Percentiles rank a stretch among this genome's conserved stretches.
phyloP scores from a whole-genome alignment of 1,284 basidiomycete species.

The Puccinia sorghi region DNA sequence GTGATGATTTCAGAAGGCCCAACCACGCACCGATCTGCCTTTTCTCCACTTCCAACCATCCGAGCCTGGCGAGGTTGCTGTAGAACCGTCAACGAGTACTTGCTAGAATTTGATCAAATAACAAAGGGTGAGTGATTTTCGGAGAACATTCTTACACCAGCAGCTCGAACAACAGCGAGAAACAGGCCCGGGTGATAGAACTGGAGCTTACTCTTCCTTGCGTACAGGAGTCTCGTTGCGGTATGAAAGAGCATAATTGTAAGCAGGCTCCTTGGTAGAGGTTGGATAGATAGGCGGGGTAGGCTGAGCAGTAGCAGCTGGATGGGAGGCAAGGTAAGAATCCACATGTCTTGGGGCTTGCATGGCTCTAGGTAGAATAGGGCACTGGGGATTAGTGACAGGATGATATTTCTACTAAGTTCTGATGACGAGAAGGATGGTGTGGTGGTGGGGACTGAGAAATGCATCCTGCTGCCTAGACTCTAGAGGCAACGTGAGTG shows the following conservation, averaged over 20 bases:
- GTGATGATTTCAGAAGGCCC: not conserved
- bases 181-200: not conserved
- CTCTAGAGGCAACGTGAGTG: too few species aligned
- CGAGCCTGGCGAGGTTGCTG: slow-evolving; percentile 83
- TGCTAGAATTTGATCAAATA: slow-evolving; percentile 61
- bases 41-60: slow-evolving; percentile 89
- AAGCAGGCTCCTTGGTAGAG: slow-evolving; percentile 16
- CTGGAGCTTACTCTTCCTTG: not conserved
- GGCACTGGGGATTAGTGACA: not conserved
- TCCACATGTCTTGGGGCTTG: not conserved
- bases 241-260: slow-evolving; percentile 16
- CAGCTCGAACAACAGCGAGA: not conserved
- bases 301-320: not conserved
- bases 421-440: not conserved
- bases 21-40: slow-evolving; percentile 62
- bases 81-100: slow-evolving; percentile 77
- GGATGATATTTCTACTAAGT: not conserved
- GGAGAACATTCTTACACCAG: not conserved
- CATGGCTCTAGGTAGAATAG: not conserved
- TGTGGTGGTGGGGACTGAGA: not conserved
- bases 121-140: not conserved
- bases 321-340: not conserved
- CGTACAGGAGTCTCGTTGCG: not conserved
- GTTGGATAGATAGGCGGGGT: not conserved
- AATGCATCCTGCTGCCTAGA: not conserved